phyloP scores from a whole-genome alignment of 331 rosid genomes.

The Quercus tomentella region DNA sequence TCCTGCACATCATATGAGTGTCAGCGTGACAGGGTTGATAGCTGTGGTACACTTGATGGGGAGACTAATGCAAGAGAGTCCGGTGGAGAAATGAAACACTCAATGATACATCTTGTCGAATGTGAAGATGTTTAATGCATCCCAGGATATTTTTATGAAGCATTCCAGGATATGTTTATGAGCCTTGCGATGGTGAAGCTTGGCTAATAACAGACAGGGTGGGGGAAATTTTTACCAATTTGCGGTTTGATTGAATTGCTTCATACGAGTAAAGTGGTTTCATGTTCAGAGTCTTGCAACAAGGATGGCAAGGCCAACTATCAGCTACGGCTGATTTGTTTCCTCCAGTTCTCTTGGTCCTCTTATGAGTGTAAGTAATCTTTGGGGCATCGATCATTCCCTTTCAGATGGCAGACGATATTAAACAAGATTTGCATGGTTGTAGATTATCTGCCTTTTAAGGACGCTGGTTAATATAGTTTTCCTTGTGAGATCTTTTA shows the following conservation, averaged over 20 bases:
- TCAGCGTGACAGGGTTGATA: constrained; percentile 8
- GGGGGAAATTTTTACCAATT: background rate
- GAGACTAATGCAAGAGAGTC: constrained; percentile 4
- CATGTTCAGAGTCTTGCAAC: background rate
- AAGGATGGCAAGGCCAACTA: background rate
- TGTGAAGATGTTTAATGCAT: background rate
- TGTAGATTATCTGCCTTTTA: background rate
- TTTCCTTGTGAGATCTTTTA: background rate
- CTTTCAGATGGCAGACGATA: background rate
- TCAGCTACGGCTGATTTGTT: background rate
- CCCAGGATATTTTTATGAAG: background rate
- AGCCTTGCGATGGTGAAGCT: background rate
- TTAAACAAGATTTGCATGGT: background rate
- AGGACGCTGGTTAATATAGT: background rate
- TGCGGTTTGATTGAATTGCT: background rate
- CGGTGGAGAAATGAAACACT: background rate
- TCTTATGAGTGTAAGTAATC: background rate
- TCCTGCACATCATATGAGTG: constrained; percentile 30
- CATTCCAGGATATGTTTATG: background rate
- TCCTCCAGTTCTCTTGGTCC: background rate
- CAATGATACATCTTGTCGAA: background rate
- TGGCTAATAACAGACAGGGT: background rate
- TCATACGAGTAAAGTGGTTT: background rate
- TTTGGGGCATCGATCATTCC: background rate
- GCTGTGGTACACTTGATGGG: background rate